Evolutionary conservation across 805 yeast species (phyloP).

Genomic region (Wickerhamomyces xylosicus): DNA sequence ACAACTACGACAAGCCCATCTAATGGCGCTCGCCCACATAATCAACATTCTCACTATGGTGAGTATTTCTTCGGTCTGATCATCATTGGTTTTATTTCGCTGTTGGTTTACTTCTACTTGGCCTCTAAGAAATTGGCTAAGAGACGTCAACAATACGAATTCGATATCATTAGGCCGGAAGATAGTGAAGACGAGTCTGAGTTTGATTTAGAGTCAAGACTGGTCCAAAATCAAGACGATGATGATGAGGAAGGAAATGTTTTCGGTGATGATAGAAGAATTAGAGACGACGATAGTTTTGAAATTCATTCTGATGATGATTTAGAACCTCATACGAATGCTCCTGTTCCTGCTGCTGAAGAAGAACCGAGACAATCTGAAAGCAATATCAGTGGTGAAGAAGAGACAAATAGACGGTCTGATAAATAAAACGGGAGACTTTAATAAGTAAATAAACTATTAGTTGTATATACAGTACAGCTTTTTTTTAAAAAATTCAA

Average conservation of each 20-base stretch:
- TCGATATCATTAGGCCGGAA: conserved; percentile 28
- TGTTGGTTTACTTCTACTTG: conserved; percentile 27
- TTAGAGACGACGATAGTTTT: conserved; percentile 12
- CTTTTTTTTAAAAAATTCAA: too few species aligned
- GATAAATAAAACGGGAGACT: too few species aligned
- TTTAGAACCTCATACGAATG: neutral
- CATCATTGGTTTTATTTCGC: conserved; percentile 43
- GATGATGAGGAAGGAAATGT: neutral
- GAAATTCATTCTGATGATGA: conserved; percentile 16
- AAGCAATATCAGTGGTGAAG: too few species aligned
- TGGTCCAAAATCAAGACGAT: conserved; percentile 16
- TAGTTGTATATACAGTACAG: too few species aligned
- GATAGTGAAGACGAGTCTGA: conserved; percentile 61
- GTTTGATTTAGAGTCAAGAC: conserved; percentile 68
- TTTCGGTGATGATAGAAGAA: conserved; percentile 1
- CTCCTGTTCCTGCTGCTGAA: neutral
- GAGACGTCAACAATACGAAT: conserved; percentile 26
- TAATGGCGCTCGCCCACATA: conserved; percentile 3
- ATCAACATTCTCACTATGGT: conserved; percentile 32
- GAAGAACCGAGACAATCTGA: neutral
- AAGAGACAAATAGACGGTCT: too few species aligned
- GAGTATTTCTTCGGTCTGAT: conserved; percentile 54
- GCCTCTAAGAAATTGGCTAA: conserved; percentile 34
- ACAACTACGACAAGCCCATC: conserved; percentile 23
- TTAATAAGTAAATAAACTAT: too few species aligned